Conservation (phyloP, 805 yeast species). For the Candida nanaspora region DNA sequence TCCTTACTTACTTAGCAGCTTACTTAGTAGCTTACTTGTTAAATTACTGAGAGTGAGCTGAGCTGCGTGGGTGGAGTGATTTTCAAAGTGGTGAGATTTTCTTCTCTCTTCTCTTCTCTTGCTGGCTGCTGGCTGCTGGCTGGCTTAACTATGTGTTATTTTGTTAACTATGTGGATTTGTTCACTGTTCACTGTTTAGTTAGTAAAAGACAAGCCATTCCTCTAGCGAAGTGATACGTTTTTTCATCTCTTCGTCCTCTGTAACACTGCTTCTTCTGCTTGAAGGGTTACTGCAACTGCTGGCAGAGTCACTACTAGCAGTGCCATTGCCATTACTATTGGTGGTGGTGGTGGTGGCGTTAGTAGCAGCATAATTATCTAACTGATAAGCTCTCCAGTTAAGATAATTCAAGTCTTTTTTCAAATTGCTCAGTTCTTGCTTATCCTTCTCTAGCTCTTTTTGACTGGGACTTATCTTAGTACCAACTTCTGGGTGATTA, state of each 20-base stretch:
- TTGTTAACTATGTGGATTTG: too few relatives aligned
- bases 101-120: too few relatives aligned
- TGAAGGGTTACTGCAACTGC: not conserved
- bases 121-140: too few relatives aligned
- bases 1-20: too few relatives aligned
- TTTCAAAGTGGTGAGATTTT: too few relatives aligned
- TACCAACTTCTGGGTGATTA: not conserved
- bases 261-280: not conserved
- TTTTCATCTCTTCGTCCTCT: not conserved
- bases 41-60: too few relatives aligned
- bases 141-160: too few relatives aligned
- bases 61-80: too few relatives aligned
- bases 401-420: not conserved
- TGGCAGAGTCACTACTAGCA: not conserved
- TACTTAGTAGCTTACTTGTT: too few relatives aligned
- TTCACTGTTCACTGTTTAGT: not conserved
- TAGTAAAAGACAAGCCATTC: slow-evolving; percentile 2
- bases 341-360: too few relatives aligned
- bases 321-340: not conserved
- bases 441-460: not conserved
- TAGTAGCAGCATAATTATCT: not conserved
- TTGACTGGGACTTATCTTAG: too few relatives aligned
- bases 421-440: not conserved
- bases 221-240: not conserved
- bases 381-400: slow-evolving; percentile 1